Conservation (phyloP, 2,329 filamentous ascomycete genomes). For the Cordyceps tenuipes region DNA sequence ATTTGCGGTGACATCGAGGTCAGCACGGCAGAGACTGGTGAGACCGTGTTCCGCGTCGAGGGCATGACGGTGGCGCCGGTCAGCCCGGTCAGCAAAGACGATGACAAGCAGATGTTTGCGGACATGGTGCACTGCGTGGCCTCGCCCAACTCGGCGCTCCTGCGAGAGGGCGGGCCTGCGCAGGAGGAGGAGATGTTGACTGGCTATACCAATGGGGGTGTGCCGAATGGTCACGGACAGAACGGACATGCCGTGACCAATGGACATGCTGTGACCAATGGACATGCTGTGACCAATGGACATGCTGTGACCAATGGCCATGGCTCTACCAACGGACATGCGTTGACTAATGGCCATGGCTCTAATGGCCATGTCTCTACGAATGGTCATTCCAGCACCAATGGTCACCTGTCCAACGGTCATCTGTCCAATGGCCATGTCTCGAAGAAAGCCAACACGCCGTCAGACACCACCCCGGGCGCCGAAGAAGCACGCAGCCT, state of each 20-base stretch:
- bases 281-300: background rate
- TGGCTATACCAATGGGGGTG: no score
- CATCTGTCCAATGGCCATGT: background rate
- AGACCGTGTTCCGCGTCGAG: background rate
- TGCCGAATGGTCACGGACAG: background rate
- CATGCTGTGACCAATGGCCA: background rate
- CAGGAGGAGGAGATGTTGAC: no score
- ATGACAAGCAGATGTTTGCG: constrained; percentile 6
- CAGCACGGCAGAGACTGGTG: background rate
- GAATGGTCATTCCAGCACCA: background rate
- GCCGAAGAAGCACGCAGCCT: background rate
- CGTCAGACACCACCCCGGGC: background rate
- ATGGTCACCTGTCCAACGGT: background rate
- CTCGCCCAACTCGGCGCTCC: background rate
- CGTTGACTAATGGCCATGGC: background rate
- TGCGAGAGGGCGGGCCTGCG: background rate
- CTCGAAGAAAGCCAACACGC: background rate
- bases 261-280: background rate
- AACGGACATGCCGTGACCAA: background rate
- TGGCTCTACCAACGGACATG: background rate
- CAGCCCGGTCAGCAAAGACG: background rate
- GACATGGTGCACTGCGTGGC: background rate
- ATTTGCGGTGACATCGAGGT: constrained; percentile 3
- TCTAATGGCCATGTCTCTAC: background rate
- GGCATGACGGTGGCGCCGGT: background rate